These are phyloP conservation scores for Lactifluus volemus DNA, from an alignment of 768 basidiomycete species.

Conservation along the genomic window DNA sequence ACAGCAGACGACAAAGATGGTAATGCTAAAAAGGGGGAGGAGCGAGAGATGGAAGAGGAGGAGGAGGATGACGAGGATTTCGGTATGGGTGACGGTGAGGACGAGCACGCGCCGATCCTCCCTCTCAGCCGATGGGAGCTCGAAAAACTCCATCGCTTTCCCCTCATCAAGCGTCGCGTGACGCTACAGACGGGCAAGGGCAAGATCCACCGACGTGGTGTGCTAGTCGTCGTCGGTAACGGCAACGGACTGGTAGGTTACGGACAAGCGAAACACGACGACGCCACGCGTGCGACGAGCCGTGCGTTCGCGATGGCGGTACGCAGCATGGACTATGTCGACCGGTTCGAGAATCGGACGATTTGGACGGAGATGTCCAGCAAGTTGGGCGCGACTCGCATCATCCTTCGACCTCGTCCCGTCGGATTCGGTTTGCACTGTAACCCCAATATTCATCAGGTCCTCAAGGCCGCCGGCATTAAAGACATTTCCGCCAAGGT, in stretches of 20 bases:
- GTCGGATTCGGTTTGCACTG: slow-evolving; percentile 90
- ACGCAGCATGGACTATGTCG: slow-evolving; percentile 85
- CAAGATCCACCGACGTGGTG: slow-evolving; percentile 57
- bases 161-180: slow-evolving; percentile 46
- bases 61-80: slow-evolving; percentile 25
- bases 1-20: slow-evolving; percentile 26
- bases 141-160: slow-evolving; percentile 32
- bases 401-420: slow-evolving; percentile 74
- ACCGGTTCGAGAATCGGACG: slow-evolving; percentile 92
- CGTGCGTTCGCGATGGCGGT: slow-evolving; percentile 66
- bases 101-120: slow-evolving; percentile 27
- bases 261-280: slow-evolving; percentile 71
- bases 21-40: slow-evolving; percentile 24
- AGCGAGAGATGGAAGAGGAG: slow-evolving; percentile 23
- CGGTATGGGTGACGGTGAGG: slow-evolving; percentile 3
- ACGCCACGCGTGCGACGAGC: slow-evolving; percentile 40
- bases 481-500: slow-evolving; percentile 94
- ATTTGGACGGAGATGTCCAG: slow-evolving; percentile 82
- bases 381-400: slow-evolving; percentile 77
- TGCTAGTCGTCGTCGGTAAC: slow-evolving; percentile 70
- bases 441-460: slow-evolving; percentile 81
- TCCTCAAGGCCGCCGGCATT: slow-evolving; percentile 90
- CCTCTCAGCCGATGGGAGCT: slow-evolving; percentile 23
- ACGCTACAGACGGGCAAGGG: slow-evolving; percentile 93
- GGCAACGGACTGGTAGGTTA: slow-evolving; percentile 77